Percentiles rank a stretch among this genome's conserved stretches.
Evolutionary conservation across 208 protist genomes (phyloP).

Genomic region (Trypanosoma conorhini): DNA sequence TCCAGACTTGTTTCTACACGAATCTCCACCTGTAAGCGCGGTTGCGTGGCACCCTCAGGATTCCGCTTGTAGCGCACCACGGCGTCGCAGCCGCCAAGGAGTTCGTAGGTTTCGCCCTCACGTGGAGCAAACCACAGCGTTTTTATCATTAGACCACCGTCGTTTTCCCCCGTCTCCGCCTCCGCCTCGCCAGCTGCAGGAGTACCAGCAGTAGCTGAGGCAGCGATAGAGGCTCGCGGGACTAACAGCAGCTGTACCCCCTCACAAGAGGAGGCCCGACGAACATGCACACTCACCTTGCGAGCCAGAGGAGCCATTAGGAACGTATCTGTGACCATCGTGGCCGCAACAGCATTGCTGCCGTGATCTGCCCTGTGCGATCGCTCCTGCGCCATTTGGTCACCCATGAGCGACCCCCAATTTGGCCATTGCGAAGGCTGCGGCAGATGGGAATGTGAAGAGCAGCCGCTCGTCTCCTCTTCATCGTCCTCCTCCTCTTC

Average conservation of each 20-base stretch:
- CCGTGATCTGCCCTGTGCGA: neutral
- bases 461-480: neutral
- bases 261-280: slow-evolving; percentile 13
- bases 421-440: neutral
- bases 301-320: slow-evolving; percentile 18
- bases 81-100: slow-evolving; percentile 19
- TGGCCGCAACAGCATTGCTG: neutral
- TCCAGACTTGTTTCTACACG: slow-evolving; percentile 33
- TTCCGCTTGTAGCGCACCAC: slow-evolving; percentile 15
- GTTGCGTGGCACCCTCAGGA: slow-evolving; percentile 6
- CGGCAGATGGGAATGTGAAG: neutral
- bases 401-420: neutral
- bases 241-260: slow-evolving; percentile 23
- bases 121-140: slow-evolving; percentile 31
- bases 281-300: slow-evolving; percentile 25
- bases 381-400: neutral
- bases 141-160: slow-evolving; percentile 8
- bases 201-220: slow-evolving; percentile 12
- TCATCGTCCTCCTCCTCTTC: neutral
- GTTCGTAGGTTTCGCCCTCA: slow-evolving; percentile 28
- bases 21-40: slow-evolving; percentile 39
- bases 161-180: slow-evolving; percentile 13
- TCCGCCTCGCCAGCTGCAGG: neutral
- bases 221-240: slow-evolving; percentile 8
- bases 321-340: slow-evolving; percentile 30